phyloP scores from a whole-genome alignment of 2,329 filamentous ascomycete species.

The Scolecobasidium constrictum region DNA sequence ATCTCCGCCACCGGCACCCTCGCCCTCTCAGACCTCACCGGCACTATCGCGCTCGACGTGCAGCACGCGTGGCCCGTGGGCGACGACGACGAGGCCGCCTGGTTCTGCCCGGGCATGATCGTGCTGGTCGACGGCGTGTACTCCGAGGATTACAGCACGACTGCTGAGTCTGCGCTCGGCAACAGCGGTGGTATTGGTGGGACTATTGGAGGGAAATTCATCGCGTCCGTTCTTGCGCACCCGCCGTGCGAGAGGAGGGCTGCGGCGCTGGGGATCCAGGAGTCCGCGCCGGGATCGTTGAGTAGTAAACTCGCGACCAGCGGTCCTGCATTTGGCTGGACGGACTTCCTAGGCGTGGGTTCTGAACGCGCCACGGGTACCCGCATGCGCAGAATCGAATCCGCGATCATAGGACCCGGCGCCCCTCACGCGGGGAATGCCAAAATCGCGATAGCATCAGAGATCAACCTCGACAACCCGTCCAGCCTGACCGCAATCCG shows the following conservation, averaged over 20 bases:
- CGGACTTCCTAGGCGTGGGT: conserved; percentile 86
- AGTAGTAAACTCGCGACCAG: conserved; percentile 30
- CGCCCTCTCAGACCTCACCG: conserved; percentile 76
- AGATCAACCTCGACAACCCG: conserved; percentile 77
- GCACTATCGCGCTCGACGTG: conserved; percentile 76
- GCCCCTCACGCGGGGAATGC: conserved; percentile 22
- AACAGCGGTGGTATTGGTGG: conserved; percentile 76
- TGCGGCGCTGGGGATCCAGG: conserved; percentile 62
- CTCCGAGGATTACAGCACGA: conserved; percentile 76
- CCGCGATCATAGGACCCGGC: conserved; percentile 44
- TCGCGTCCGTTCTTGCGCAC: conserved; percentile 82
- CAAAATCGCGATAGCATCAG: conserved; percentile 66
- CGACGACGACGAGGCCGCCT: conserved; percentile 64
- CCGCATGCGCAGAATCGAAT: conserved; percentile 73
- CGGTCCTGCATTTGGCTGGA: conserved; percentile 67
- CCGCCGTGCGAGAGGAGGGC: conserved; percentile 82
- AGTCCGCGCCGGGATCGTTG: conserved; percentile 39
- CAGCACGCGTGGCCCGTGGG: conserved; percentile 72
- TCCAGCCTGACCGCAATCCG: conserved; percentile 70
- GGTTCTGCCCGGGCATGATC: conserved; percentile 94
- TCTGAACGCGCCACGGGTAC: conserved; percentile 75
- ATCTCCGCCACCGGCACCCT: conserved; percentile 72
- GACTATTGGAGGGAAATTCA: conserved; percentile 82
- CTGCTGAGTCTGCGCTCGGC: conserved; percentile 45
- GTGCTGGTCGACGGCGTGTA: conserved; percentile 93